Percentiles rank a stretch among this genome's conserved stretches.
Conservation (phyloP, 768 basidiomycete species). For the Hemileccinum rubropunctum region DNA sequence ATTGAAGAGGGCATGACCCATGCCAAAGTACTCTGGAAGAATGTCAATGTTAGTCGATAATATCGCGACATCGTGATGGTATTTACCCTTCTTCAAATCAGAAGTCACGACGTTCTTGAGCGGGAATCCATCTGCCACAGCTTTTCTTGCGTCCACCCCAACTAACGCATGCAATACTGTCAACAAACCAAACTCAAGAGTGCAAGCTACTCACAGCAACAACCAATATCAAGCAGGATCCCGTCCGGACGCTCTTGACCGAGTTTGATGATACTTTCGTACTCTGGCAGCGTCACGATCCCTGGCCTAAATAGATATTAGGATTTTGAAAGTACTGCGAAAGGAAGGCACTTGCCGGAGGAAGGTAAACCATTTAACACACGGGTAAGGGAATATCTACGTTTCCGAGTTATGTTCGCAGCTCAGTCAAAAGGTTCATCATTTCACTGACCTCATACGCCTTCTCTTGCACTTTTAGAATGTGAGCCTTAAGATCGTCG, state of each 20-base stretch:
- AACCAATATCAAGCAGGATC: conserved; percentile 45
- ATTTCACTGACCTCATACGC: conserved; percentile 26
- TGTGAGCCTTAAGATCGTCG: conserved; percentile 26
- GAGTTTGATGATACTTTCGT: conserved; percentile 31
- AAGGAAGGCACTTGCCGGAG: conserved; percentile 11
- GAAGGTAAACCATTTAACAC: conserved; percentile 26
- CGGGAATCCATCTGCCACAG: conserved; percentile 42
- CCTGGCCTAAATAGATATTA: conserved; percentile 6
- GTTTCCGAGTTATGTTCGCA: not conserved
- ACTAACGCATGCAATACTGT: conserved; percentile 7
- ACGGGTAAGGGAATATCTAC: conserved; percentile 30
- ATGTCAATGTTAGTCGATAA: not conserved
- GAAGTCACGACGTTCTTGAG: conserved; percentile 35
- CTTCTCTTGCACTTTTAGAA: conserved; percentile 30
- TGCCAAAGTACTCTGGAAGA: conserved; percentile 49
- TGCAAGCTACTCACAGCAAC: conserved; percentile 37
- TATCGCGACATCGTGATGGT: not conserved
- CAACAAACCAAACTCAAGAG: not conserved
- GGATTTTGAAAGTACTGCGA: not conserved
- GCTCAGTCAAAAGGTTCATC: not conserved
- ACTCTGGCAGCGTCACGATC: conserved; percentile 14
- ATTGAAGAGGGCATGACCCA: conserved; percentile 61
- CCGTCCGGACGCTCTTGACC: conserved; percentile 35
- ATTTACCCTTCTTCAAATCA: conserved; percentile 38
- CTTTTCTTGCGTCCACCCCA: conserved; percentile 38